These are phyloP conservation scores for Didymella exigua DNA, from an alignment of 2,329 filamentous ascomycete genomes.

Conservation along the genomic window DNA sequence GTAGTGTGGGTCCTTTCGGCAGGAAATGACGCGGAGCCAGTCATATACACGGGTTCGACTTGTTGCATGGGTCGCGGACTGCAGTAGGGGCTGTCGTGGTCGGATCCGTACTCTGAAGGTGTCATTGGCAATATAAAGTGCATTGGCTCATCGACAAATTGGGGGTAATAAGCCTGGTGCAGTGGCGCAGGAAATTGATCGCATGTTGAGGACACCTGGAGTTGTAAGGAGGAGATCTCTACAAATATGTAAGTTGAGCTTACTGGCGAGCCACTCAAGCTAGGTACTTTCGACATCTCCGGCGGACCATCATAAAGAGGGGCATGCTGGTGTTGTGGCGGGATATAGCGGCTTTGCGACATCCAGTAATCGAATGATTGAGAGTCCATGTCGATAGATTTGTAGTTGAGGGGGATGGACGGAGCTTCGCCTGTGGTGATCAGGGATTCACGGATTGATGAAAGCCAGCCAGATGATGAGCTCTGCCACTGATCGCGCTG, in stretches of 20 bases:
- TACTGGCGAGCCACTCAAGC: conserved; percentile 48
- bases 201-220: conserved; percentile 45
- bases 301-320: conserved; percentile 41
- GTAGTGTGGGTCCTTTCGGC: conserved; percentile 47
- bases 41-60: conserved; percentile 31
- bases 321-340: conserved; percentile 40
- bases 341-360: conserved; percentile 42
- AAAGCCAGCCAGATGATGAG: background rate
- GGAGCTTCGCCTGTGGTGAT: background rate
- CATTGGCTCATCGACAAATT: conserved; percentile 41
- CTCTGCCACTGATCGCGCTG: background rate
- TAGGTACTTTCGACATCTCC: conserved; percentile 46
- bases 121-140: conserved; percentile 48
- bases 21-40: conserved; percentile 24
- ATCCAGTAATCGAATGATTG: conserved; percentile 48
- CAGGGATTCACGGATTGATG: background rate
- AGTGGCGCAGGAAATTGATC: conserved; percentile 43
- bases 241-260: conserved; percentile 10
- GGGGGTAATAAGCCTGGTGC: conserved; percentile 42
- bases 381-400: conserved; percentile 38
- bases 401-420: background rate
- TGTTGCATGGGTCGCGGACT: conserved; percentile 42
- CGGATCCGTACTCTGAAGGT: conserved; percentile 48
- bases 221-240: background rate
- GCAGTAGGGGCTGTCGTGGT: conserved; percentile 48